phyloP scores from a whole-genome alignment of 805 yeast genomes.

The Starmerella apicola region DNA sequence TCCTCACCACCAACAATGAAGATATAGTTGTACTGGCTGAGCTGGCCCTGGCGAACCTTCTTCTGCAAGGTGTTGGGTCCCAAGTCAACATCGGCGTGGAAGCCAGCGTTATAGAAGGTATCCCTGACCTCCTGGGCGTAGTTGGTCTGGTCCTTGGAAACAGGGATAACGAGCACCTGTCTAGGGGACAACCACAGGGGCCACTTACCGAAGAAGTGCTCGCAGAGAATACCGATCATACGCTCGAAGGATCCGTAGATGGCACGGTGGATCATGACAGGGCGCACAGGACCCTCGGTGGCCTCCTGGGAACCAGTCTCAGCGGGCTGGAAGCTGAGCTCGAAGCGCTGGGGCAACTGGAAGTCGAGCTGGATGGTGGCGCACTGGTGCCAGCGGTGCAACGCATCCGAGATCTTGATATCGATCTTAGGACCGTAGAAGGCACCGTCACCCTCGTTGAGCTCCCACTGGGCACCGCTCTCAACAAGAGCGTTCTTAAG shows the following conservation, averaged over 20 bases:
- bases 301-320: slow-evolving; percentile 31
- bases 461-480: slow-evolving; percentile 86
- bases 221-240: slow-evolving; percentile 97
- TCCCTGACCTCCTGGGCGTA: slow-evolving; percentile 78
- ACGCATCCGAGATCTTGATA: slow-evolving; percentile 87
- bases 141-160: slow-evolving; percentile 82
- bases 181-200: slow-evolving; percentile 99
- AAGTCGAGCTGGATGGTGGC: slow-evolving; percentile 97
- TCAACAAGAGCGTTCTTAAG: slow-evolving; percentile 69
- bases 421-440: slow-evolving; percentile 97
- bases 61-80: slow-evolving; percentile 94
- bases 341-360: slow-evolving; percentile 94
- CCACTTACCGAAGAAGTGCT: slow-evolving; percentile 98
- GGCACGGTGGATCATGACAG: slow-evolving; percentile 99
- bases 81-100: slow-evolving; percentile 85
- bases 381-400: slow-evolving; percentile 96
- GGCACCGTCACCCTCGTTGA: slow-evolving; percentile 96
- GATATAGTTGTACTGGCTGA: slow-evolving; percentile 87
- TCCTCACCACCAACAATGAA: slow-evolving; percentile 97
- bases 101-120: slow-evolving; percentile 49
- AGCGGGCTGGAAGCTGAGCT: slow-evolving; percentile 60
- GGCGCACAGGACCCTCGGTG: slow-evolving; percentile 44
- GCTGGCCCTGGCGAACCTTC: slow-evolving; percentile 95
- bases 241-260: slow-evolving; percentile 96
- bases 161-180: slow-evolving; percentile 92